Evolutionary conservation across 306 rosid genomes (phyloP).

Genomic region (Fragaria ananassa): DNA sequence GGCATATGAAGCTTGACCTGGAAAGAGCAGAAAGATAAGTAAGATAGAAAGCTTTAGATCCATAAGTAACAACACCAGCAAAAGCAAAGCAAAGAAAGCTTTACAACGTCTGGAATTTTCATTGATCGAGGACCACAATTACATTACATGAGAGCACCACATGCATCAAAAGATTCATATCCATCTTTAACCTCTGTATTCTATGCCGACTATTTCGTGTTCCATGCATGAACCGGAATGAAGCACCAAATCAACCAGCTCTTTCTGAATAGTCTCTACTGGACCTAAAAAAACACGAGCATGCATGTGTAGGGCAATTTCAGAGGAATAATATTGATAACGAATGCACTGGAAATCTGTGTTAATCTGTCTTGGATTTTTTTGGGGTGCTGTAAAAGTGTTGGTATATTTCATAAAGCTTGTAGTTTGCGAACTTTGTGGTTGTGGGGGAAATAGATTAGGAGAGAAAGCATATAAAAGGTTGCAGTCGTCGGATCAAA

Average conservation of each 20-base stretch:
- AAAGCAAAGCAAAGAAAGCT: constrained; percentile 5
- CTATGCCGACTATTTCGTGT: neutral
- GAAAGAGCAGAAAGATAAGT: constrained; percentile 14
- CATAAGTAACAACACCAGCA: constrained; percentile 2
- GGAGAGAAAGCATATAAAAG: neutral
- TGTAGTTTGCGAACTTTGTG: neutral
- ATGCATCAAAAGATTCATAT: neutral
- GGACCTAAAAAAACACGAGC: neutral
- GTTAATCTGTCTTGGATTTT: neutral
- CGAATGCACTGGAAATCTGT: neutral
- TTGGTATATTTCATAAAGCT: neutral
- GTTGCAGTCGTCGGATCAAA: constrained; percentile 2
- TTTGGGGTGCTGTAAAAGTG: neutral
- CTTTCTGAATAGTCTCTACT: neutral
- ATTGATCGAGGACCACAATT: constrained; percentile 17
- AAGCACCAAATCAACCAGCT: neutral
- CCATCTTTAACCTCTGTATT: constrained; percentile 1
- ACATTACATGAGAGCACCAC: constrained; percentile 4
- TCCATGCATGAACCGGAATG: neutral
- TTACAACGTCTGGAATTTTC: neutral
- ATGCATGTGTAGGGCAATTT: neutral
- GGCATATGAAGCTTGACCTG: constrained; percentile 24
- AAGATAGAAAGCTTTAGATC: constrained; percentile 1
- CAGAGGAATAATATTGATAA: neutral
- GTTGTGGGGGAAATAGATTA: constrained; percentile 6